Evolutionary conservation across 2,329 filamentous ascomycete species (phyloP), one percentile per base, ranked within the genome.

Genomic region (Colletotrichum liaoningense): DNA sequence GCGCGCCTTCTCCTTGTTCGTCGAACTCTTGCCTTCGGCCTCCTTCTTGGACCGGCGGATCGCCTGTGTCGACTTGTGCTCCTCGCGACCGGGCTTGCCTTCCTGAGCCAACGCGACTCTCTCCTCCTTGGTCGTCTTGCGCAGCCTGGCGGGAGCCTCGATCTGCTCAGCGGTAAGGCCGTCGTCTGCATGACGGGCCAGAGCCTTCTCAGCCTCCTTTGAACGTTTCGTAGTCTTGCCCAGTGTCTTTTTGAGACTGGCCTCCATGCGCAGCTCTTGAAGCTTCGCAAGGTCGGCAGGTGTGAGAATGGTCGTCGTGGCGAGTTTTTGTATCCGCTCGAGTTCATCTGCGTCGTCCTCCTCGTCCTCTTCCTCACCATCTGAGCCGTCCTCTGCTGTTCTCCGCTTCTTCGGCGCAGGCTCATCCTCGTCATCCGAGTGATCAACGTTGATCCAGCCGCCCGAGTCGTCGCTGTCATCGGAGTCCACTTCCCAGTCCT

Each of bases 271-370:
- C 28, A 99, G 91, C 83, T 98, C 96, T 74, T 94, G 92, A 24
- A 99, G 92, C 82, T 98, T 98, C 77, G 94, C 93, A n/a, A 98
- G 89, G 83, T 99, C 97, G 14, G 97, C 97, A 0, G 97, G 97
- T 0, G 97, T 99, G 74, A 99, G 92, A 76, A 99, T 97, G 62
- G 94, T 93, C 2, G 94, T 97, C 0, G 94, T 98, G n/a, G 95
- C 95, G 56, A 98, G 90, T 78, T 92, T 95, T 14, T 93, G 91
- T 76, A 91, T 89, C 74, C 86, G 85, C 69, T 86, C 81, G 7
- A 85, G 77, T 73, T 87, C 84, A 14, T 82, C 84, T n/a, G 80
- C 81, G 14, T 81, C 81, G 54, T 86, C 84, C 58, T 87, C 83
- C 72, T 88, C 83, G 9, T 85, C 85, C 57, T 83, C 82, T n/a